A percentile compares a stretch with the other conserved stretches of the same genome.
Conservation (phyloP, 2,329 filamentous ascomycete genomes). For the Cladosporium sp. region DNA sequence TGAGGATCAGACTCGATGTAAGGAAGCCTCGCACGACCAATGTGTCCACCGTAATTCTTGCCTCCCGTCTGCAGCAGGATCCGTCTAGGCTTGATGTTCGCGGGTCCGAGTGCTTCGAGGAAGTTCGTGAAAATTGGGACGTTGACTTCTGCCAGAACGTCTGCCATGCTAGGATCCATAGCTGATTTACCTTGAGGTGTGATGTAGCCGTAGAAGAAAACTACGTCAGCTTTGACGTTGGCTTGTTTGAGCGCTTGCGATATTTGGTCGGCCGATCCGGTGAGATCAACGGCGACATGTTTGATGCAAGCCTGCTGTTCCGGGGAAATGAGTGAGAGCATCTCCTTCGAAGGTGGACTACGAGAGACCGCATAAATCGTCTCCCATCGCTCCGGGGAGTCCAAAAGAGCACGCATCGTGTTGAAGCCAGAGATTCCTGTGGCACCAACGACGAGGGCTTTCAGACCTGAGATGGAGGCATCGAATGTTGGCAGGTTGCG, state of each 20-base stretch:
- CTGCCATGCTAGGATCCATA: slow-evolving; percentile 44
- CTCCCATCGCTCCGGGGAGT: slow-evolving; percentile 48
- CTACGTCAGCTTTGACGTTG: slow-evolving; percentile 40
- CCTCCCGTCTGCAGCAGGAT: slow-evolving; percentile 51
- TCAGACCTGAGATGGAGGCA: slow-evolving; percentile 42
- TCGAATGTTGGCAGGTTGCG: slow-evolving; percentile 50
- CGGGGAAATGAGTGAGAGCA: slow-evolving; percentile 23
- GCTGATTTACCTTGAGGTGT: slow-evolving; percentile 34
- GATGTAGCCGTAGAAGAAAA: slow-evolving; percentile 56
- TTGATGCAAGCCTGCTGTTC: slow-evolving; percentile 23
- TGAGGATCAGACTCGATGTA: slow-evolving; percentile 48
- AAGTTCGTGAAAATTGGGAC: slow-evolving; percentile 46
- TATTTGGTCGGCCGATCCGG: slow-evolving; percentile 36
- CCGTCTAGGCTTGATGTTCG: slow-evolving; percentile 45
- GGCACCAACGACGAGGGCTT: slow-evolving; percentile 52
- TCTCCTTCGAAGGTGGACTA: slow-evolving; percentile 40
- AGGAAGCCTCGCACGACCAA: slow-evolving; percentile 45
- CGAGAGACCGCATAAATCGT: slow-evolving; percentile 53
- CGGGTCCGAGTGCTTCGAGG: slow-evolving; percentile 41
- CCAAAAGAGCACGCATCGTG: slow-evolving; percentile 49
- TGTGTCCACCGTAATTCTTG: slow-evolving; percentile 51
- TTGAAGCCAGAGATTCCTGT: slow-evolving; percentile 54
- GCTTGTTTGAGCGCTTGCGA: slow-evolving; percentile 34
- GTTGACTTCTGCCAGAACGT: slow-evolving; percentile 40
- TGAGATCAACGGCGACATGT: slow-evolving; percentile 34